These are phyloP conservation scores for Termitomyces titanicus DNA, from an alignment of 768 basidiomycete species.

Conservation along the genomic window DNA sequence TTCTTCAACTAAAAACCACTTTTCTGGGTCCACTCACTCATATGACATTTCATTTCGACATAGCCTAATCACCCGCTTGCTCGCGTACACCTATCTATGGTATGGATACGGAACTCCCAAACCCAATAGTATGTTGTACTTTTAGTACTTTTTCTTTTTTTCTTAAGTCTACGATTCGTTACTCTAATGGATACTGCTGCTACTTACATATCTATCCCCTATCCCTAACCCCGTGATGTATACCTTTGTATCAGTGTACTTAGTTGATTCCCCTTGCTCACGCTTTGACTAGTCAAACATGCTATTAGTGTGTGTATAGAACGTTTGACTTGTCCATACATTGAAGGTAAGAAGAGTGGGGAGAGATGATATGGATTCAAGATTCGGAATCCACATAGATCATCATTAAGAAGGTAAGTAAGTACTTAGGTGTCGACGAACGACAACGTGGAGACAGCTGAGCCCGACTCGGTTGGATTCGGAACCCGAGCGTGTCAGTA, in stretches of 20 bases:
- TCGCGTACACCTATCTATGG: background rate
- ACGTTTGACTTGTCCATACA: no score
- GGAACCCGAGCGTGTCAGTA: no score
- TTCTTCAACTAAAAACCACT: slow-evolving; percentile 21
- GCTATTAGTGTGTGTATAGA: no score
- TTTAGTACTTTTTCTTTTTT: background rate
- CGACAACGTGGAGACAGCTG: no score
- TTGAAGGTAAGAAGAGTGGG: no score
- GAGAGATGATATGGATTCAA: no score
- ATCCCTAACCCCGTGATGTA: background rate
- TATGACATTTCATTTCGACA: background rate
- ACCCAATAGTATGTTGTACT: slow-evolving; percentile 1
- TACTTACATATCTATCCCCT: slow-evolving; percentile 2
- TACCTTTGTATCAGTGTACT: slow-evolving; percentile 11
- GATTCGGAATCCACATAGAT: no score
- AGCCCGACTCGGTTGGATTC: no score
- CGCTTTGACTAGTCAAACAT: background rate
- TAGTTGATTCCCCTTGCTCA: background rate
- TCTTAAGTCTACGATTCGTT: background rate
- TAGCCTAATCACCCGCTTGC: background rate
- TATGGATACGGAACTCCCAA: background rate
- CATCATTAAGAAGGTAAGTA: no score
- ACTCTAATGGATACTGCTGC: background rate
- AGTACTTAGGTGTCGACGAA: no score
- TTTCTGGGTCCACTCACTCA: background rate